These are phyloP conservation scores for Ettlia oleoabundans DNA, from an alignment of 139 green algal genomes.

Conservation along the genomic window DNA sequence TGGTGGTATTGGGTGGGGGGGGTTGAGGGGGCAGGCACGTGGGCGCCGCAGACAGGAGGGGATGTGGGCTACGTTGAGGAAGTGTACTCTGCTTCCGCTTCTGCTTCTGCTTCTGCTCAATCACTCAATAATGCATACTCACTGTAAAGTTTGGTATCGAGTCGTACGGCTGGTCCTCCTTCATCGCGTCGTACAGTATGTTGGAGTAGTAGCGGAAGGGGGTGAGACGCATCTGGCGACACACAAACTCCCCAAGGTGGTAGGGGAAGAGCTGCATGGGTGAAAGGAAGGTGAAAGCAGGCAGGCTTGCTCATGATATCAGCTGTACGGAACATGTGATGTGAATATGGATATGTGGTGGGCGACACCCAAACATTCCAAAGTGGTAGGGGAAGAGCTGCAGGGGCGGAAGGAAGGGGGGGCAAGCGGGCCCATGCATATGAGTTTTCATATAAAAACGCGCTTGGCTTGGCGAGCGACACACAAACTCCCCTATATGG, in stretches of 20 bases:
- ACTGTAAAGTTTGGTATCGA: conserved; percentile 95
- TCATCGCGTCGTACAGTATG: conserved; percentile 79
- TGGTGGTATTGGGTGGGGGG: no score
- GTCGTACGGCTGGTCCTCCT: conserved; percentile 90
- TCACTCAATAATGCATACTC: conserved; percentile 1
- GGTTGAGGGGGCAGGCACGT: no score
- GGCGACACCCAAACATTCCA: conserved; percentile 80
- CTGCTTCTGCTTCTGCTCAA: neutral
- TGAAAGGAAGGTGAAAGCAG: neutral
- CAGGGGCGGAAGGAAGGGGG: neutral
- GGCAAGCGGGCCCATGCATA: no score
- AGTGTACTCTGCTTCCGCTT: no score
- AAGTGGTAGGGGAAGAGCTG: conserved; percentile 91
- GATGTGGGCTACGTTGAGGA: no score
- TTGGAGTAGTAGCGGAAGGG: conserved; percentile 71
- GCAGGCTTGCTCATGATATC: no score
- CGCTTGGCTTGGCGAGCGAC: no score
- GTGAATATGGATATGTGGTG: no score
- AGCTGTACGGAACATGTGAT: no score
- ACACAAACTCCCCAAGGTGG: conserved; percentile 88
- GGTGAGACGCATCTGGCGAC: conserved; percentile 82
- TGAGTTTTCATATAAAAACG: neutral
- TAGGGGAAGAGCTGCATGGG: conserved; percentile 80
- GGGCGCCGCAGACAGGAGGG: no score
- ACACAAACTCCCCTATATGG: no score